Evolutionary conservation across 805 yeast species (phyloP), one percentile per base, ranked within the genome.

Genomic region (Saturnispora ahearnii): DNA sequence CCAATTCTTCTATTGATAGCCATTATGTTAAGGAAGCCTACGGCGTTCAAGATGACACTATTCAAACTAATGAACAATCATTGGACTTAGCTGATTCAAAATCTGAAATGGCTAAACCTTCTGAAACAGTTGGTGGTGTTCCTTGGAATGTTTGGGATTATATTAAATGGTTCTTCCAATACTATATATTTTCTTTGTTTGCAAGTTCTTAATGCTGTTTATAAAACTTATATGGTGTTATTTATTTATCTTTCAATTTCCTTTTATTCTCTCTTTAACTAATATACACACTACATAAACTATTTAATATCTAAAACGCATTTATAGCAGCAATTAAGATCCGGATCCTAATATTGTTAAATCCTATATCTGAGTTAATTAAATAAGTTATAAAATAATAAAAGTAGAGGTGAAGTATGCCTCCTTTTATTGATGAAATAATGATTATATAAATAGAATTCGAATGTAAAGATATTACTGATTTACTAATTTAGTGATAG

Each of bases 111-210:
- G 30, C 42, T 26, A 24, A 22, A 5, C 6, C 42, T 4, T 24
- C 42, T 7, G 30, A 38, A 12, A 38, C 29, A 24, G 13, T n/a
- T 21, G 44, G 29, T 21, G 22, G 36, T 13, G 32, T 22, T 5
- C 5, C 24, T 3, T 26, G 18, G 31, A 46, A 46, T 26, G 9
- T 48, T 31, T 49, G 57, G 57, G 46, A 53, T 15, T 51, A 55
- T 1, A 30, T 57, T 15, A 51, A 42, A 34, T 57, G 58, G 59
- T 51, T 57, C 33, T 46, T 57, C 22, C 45, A 49, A 26, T 52
- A 51, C 34, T 57, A 57, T 40, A 42, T 57, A 24, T 41, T 57
- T 9, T 46, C 57, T 8, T 50, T 55, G 34, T 53, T 57, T 46
- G 49, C 49, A 37, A 36, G 40, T 36, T 36, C 40, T 9, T 36